These are phyloP conservation scores for Vachellia pachyceras DNA, from an alignment of 306 rosid species.

Conservation along the genomic window DNA sequence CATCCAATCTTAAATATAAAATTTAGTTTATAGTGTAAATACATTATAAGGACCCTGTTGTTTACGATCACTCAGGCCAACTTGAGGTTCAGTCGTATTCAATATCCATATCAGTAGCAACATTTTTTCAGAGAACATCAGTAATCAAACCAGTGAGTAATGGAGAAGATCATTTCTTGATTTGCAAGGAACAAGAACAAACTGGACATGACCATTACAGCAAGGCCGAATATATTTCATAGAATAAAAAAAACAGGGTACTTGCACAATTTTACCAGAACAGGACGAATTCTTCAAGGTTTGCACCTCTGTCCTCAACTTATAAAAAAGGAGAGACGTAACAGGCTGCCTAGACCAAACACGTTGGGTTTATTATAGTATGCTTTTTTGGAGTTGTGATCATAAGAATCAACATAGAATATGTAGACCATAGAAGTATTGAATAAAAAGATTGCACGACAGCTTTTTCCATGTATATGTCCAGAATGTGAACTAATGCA, in stretches of 20 bases:
- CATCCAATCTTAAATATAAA: no score
- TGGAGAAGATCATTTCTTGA: not conserved
- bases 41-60: no score
- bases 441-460: not conserved
- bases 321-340: no score
- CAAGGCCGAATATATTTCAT: not conserved
- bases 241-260: not conserved
- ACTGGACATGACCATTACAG: not conserved
- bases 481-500: not conserved
- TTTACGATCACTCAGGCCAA: no score
- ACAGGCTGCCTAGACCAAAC: not conserved
- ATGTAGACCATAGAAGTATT: not conserved
- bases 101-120: not conserved
- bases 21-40: no score
- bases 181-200: not conserved
- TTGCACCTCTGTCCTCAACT: not conserved
- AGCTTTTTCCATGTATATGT: not conserved
- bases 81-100: not conserved
- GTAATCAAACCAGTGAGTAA: not conserved
- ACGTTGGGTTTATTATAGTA: not conserved
- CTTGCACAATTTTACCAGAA: not conserved
- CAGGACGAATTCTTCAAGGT: not conserved
- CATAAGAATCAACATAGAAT: not conserved
- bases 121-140: not conserved
- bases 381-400: constrained; percentile 2